These are phyloP conservation scores for Ulvella scutata DNA, from an alignment of 139 green algal species.

Conservation along the genomic window DNA sequence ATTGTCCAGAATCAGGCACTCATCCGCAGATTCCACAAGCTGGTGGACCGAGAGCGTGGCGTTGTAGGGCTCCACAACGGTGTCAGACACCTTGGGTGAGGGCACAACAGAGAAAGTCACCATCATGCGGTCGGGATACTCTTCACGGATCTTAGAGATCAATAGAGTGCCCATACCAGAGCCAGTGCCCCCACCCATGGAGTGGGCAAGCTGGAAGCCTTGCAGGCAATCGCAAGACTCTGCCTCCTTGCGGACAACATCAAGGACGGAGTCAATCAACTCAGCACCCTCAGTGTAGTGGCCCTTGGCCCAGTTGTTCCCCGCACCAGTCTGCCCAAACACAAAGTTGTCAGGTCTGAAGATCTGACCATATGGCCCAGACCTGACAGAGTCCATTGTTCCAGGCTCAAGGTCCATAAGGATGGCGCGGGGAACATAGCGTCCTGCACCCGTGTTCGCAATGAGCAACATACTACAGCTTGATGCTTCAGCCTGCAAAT, in stretches of 20 bases:
- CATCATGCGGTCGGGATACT: constrained; percentile 98
- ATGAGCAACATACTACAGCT: no score
- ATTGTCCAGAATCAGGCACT: constrained; percentile 99
- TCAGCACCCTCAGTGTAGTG: constrained; percentile 99
- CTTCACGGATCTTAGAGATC: constrained; percentile 97
- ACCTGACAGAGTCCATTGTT: constrained; percentile 92
- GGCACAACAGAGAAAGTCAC: constrained; percentile 98
- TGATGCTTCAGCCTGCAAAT: no score
- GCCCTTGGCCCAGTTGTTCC: constrained; percentile 99
- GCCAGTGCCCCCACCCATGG: constrained; percentile 86
- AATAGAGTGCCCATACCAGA: constrained; percentile 97
- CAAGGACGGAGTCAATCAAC: constrained; percentile 95
- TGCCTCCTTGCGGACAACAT: constrained; percentile 97
- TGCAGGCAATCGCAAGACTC: constrained; percentile 97
- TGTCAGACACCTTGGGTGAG: constrained; percentile 99
- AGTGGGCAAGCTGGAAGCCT: constrained; percentile 91
- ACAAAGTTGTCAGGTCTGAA: constrained; percentile 97
- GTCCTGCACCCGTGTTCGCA: no score
- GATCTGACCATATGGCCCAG: constrained; percentile 89
- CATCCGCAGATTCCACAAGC: constrained; percentile 98
- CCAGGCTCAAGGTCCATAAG: constrained; percentile 97
- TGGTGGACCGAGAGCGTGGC: constrained; percentile 98
- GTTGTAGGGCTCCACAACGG: constrained; percentile 99
- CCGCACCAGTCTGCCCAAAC: constrained; percentile 90
- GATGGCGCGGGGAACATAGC: constrained; percentile 93